Percentiles rank a stretch among this genome's conserved stretches.
Conservation (phyloP, 441 rosid species). For the Oxalis stricta region DNA sequence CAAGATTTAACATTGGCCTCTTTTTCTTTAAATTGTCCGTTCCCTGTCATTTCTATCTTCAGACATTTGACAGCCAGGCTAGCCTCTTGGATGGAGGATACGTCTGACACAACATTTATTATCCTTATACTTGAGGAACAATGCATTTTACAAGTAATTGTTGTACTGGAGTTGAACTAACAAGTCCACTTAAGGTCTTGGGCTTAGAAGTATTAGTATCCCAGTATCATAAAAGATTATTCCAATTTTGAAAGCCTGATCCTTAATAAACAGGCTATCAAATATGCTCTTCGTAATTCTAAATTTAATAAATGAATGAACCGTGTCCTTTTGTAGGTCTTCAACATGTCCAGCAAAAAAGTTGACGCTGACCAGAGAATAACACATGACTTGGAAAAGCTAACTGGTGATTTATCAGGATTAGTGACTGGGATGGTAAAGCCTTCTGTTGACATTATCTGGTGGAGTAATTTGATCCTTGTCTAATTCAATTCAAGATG, state of each 20-base stretch:
- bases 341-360: conserved; percentile 79
- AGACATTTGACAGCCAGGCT: conserved; percentile 83
- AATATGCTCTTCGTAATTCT: too few species aligned
- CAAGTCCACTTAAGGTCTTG: conserved; percentile 1
- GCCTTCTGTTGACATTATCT: conserved; percentile 92
- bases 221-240: too few species aligned
- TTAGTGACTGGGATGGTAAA: conserved; percentile 98
- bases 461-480: conserved; percentile 40
- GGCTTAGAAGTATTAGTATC: not conserved
- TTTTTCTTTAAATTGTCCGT: not conserved
- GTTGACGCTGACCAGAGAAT: conserved; percentile 97
- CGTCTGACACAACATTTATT: conserved; percentile 86
- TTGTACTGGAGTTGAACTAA: not conserved
- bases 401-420: conserved; percentile 78
- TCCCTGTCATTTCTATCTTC: too few species aligned
- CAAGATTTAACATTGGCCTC: too few species aligned
- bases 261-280: too few species aligned
- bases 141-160: conserved; percentile 83
- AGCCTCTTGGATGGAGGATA: conserved; percentile 97
- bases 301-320: not conserved
- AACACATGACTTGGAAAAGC: conserved; percentile 88
- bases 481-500: conserved; percentile 5
- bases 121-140: conserved; percentile 75
- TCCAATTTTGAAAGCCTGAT: too few species aligned
- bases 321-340: conserved; percentile 41